These are phyloP conservation scores for Paramecium tetraurelia DNA, from an alignment of 73 alveolate species.

Conservation along the genomic window DNA sequence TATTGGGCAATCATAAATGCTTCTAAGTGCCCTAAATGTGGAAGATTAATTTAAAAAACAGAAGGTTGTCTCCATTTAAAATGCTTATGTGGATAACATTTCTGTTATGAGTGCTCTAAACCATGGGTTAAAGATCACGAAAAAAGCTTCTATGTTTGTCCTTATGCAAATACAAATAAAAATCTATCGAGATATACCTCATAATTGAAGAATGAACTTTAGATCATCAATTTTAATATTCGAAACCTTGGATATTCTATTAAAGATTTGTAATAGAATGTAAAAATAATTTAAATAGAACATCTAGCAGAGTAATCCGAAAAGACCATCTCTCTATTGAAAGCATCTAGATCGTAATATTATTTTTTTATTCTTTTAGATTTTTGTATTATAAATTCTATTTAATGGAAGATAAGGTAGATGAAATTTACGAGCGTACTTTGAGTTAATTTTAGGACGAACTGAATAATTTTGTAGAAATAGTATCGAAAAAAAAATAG, in stretches of 20 bases:
- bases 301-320: background rate
- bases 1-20: background rate
- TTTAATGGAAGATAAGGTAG: background rate
- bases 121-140: background rate
- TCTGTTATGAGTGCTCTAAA: background rate
- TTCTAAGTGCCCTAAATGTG: background rate
- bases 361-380: background rate
- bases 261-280: background rate
- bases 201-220: background rate
- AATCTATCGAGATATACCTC: background rate
- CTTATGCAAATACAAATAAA: background rate
- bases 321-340: background rate
- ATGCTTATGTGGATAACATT: background rate
- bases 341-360: background rate
- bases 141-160: background rate
- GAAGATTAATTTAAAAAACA: background rate
- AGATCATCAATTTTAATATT: background rate
- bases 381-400: background rate
- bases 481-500: background rate
- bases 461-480: background rate
- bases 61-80: background rate
- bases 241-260: background rate
- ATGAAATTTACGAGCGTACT: background rate
- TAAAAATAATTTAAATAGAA: background rate
- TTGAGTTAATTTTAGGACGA: background rate